Evolutionary conservation across 106 monocot genomes (phyloP).

Genomic region (Dendrobium officinale): DNA sequence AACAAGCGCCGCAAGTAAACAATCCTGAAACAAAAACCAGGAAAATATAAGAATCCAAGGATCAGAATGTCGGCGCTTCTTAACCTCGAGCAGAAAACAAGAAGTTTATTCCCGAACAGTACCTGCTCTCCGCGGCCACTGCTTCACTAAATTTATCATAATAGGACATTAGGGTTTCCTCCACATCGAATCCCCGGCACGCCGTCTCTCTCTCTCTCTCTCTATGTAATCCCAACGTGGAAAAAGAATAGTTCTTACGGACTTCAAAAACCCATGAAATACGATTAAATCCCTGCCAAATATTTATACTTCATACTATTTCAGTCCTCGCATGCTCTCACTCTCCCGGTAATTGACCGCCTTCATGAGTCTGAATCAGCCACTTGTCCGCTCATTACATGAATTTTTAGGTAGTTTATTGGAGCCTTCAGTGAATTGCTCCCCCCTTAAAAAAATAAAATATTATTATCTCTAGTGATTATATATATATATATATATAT

Average conservation of each 20-base stretch:
- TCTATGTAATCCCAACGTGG: neutral
- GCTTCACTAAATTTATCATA: neutral
- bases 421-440: too few relatives aligned
- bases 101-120: neutral
- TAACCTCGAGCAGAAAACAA: neutral
- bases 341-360: slow-evolving; percentile 1
- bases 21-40: too few relatives aligned
- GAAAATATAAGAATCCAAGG: too few relatives aligned
- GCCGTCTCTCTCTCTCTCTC: neutral
- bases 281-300: slow-evolving; percentile 5
- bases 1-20: neutral
- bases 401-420: too few relatives aligned
- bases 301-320: neutral
- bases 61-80: neutral
- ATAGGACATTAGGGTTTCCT: neutral
- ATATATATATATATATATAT: too few relatives aligned
- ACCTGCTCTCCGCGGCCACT: neutral
- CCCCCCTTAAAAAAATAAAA: too few relatives aligned
- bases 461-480: too few relatives aligned
- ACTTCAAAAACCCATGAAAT: slow-evolving; percentile 9
- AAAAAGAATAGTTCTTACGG: neutral
- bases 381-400: neutral
- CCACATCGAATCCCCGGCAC: neutral
- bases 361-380: neutral
- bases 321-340: neutral